Percentiles rank a stretch among this genome's conserved stretches.
Conservation (phyloP, 1,284 basidiomycete species). For the Cryptococcus sp. region DNA sequence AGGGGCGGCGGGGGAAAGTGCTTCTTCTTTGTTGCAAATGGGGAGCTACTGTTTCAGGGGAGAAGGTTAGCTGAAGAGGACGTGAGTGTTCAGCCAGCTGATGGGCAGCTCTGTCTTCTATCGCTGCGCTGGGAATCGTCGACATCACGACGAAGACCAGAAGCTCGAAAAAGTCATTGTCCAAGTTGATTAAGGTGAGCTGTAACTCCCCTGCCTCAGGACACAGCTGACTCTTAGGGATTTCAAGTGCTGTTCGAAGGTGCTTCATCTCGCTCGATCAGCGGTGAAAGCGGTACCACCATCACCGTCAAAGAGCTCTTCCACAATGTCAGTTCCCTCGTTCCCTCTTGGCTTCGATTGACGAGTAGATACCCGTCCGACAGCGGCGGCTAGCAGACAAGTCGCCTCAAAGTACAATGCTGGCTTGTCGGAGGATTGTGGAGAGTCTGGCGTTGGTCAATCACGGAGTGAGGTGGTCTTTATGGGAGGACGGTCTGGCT, state of each 20-base stretch:
- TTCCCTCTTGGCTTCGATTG: neutral
- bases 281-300: constrained; percentile 61
- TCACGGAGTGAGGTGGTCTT: constrained; percentile 60
- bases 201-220: neutral
- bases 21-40: constrained; percentile 45
- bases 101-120: constrained; percentile 67
- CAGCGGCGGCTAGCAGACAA: constrained; percentile 27
- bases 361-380: constrained; percentile 33
- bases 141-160: constrained; percentile 63
- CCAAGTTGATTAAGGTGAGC: constrained; percentile 66
- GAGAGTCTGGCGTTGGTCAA: constrained; percentile 67
- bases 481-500: constrained; percentile 53
- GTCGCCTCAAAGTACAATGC: constrained; percentile 54
- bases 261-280: constrained; percentile 62
- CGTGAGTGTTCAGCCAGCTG: neutral
- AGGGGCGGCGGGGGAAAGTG: constrained; percentile 8
- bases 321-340: constrained; percentile 58
- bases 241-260: constrained; percentile 64
- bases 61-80: constrained; percentile 58
- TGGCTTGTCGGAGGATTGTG: constrained; percentile 62
- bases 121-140: constrained; percentile 59
- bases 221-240: constrained; percentile 49
- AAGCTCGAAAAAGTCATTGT: constrained; percentile 58
- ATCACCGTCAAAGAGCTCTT: constrained; percentile 79
- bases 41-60: constrained; percentile 85